A percentile compares a stretch with the other conserved stretches of the same genome.
These are phyloP conservation scores for Capsella bursapastoris DNA, from an alignment of 345 rosid species.

Conservation along the genomic window DNA sequence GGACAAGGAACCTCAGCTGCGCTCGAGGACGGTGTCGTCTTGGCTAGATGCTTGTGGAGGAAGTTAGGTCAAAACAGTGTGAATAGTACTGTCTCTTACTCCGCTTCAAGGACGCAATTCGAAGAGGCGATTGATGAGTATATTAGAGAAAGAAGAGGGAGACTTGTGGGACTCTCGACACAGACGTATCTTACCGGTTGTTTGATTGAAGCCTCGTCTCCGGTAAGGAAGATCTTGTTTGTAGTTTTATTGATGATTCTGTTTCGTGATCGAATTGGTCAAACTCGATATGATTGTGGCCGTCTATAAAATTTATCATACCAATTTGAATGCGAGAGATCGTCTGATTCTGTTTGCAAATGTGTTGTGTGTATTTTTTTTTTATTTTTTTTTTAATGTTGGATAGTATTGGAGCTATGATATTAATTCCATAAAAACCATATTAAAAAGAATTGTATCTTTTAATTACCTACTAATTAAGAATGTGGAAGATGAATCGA, in stretches of 20 bases:
- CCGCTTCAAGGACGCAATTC: not conserved
- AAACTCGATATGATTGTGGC: slow-evolving; percentile 53
- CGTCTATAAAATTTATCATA: slow-evolving; percentile 21
- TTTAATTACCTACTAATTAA: not conserved
- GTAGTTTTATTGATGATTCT: slow-evolving; percentile 33
- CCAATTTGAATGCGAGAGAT: not conserved
- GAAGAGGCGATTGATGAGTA: slow-evolving; percentile 49
- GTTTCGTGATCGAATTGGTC: slow-evolving; percentile 45
- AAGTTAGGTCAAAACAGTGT: slow-evolving; percentile 37
- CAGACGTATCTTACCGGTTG: slow-evolving; percentile 54
- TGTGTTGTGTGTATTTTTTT: not conserved
- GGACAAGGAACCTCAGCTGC: slow-evolving; percentile 60
- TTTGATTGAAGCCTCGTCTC: slow-evolving; percentile 31
- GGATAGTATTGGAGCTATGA: not conserved
- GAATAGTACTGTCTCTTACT: not conserved
- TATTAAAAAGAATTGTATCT: too few species aligned
- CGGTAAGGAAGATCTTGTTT: slow-evolving; percentile 30
- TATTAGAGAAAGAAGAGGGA: slow-evolving; percentile 50
- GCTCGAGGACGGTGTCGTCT: slow-evolving; percentile 58
- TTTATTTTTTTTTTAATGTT: too few species aligned
- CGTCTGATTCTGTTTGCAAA: not conserved
- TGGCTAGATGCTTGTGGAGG: slow-evolving; percentile 52
- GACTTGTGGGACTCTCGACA: slow-evolving; percentile 50
- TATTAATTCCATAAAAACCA: not conserved
- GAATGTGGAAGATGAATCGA: not conserved